Evolutionary conservation across 768 basidiomycete genomes (phyloP), one percentile per base, ranked within the genome.

Genomic region (Favolaschia claudopus): DNA sequence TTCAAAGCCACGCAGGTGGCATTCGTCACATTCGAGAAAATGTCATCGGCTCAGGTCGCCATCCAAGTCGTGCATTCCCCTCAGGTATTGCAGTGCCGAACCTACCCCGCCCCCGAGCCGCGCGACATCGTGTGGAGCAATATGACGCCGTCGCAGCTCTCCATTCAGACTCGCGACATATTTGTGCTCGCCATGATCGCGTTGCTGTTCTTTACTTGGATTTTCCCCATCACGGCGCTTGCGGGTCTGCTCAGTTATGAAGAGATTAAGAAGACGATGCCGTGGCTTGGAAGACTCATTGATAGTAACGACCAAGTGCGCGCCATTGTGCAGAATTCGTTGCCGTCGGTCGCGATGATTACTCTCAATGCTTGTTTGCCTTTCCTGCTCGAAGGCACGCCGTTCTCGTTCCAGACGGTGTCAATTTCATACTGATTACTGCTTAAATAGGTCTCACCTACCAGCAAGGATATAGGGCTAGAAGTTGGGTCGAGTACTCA

Each of bases 21-120:
- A 0, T 99, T 99, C 68, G 92, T 99, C 19, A 99, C 97, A 0
- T 98, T 99, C 66, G 94, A 97, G 76, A 93, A 93, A 69, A 93
- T 96, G 87, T 91, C 93, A 28, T 33, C 58, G 0, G 63, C 91
- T 83, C 96, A 99, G 90, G 89, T 92, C 38, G 96, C 94, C 2
- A 81, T 91, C 7, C 96, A 98, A 73, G 82, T 88, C 1, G 91
- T 91, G 0, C 91, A 95, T 67, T 84, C 89, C 0, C 82, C 91
- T 0, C 82, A 82, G 49, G 89, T 89, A 15, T 82, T 81, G 49
- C 83, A 87, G 71, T 82, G 84, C 48, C 81, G 81, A 29, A 96
- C 93, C 12, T 83, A 79, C 56, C 84, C 86, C 19, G 95, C 96
- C 0, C 96, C 96, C 0, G 96, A 98, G 70, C 96, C 96, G 10